A percentile compares a stretch with the other conserved stretches of the same genome.
These are phyloP conservation scores for Croton setiger DNA, from an alignment of 441 rosid species.

Conservation along the genomic window DNA sequence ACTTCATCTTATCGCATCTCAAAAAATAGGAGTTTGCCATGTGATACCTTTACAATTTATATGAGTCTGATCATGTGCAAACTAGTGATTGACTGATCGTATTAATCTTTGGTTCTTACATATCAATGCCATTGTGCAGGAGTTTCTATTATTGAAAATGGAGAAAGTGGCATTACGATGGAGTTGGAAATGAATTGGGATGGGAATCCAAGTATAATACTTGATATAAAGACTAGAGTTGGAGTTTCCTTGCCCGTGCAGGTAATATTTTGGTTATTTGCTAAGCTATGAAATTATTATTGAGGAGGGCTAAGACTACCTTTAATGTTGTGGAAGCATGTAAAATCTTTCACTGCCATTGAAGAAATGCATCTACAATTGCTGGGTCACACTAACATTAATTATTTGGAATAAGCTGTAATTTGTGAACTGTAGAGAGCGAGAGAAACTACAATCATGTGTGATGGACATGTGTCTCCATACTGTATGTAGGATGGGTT, in stretches of 20 bases:
- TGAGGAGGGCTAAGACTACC: not conserved
- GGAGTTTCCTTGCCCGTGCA: constrained; percentile 85
- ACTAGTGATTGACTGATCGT: not conserved
- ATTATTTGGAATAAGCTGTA: not conserved
- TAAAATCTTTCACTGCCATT: not conserved
- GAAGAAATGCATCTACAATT: not conserved
- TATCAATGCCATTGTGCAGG: constrained; percentile 38
- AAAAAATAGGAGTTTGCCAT: not conserved
- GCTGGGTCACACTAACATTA: not conserved
- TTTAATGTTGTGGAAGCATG: too few relatives aligned
- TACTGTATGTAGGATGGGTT: not conserved
- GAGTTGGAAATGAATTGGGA: constrained; percentile 98
- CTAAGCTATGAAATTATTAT: not conserved
- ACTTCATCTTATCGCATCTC: not conserved
- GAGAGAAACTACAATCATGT: not conserved
- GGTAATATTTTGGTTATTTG: constrained; percentile 41
- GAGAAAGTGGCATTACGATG: constrained; percentile 59
- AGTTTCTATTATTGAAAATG: constrained; percentile 62
- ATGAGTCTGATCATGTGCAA: not conserved
- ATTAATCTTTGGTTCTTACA: constrained; percentile 6
- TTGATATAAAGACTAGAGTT: constrained; percentile 68
- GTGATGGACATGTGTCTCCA: too few relatives aligned
- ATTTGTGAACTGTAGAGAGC: not conserved
- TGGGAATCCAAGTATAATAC: constrained; percentile 79
- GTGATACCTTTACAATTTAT: not conserved